These are phyloP conservation scores for Irpex lacteus DNA, from an alignment of 1,284 basidiomycete genomes.

Conservation along the genomic window DNA sequence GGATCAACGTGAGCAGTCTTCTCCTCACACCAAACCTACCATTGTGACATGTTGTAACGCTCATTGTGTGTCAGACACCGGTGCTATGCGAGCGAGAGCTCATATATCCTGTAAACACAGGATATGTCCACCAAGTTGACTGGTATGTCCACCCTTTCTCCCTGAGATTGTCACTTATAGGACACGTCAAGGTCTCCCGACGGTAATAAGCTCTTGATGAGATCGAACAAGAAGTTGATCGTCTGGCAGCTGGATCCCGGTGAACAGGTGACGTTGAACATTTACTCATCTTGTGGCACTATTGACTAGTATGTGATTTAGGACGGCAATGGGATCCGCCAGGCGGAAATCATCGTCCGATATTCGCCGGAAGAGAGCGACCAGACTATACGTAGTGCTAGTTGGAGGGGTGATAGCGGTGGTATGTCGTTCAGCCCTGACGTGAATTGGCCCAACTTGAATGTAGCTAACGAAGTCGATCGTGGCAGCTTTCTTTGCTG, in stretches of 20 bases:
- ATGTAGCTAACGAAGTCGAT: not conserved
- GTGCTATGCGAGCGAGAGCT: not conserved
- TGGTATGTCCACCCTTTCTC: not conserved
- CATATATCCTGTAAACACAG: not conserved
- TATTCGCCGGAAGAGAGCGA: not conserved
- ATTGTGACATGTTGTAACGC: too few species aligned
- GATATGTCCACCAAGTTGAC: constrained; percentile 4
- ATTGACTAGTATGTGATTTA: not conserved
- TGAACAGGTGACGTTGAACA: not conserved
- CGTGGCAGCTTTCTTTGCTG: not conserved
- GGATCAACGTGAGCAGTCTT: not conserved
- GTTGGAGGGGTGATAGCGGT: not conserved
- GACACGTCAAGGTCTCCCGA: not conserved
- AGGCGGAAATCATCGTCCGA: not conserved
- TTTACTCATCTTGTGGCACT: too few species aligned
- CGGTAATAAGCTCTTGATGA: not conserved
- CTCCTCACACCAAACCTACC: not conserved
- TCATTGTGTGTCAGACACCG: not conserved
- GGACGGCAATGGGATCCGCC: not conserved
- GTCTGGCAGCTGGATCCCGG: constrained; percentile 1
- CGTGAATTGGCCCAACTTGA: too few species aligned
- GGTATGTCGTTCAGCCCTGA: not conserved
- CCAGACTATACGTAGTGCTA: not conserved
- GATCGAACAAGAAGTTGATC: not conserved
- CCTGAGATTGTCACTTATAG: not conserved